Evolutionary conservation across 345 rosid genomes (phyloP).

Genomic region (Aegle marmelos): DNA sequence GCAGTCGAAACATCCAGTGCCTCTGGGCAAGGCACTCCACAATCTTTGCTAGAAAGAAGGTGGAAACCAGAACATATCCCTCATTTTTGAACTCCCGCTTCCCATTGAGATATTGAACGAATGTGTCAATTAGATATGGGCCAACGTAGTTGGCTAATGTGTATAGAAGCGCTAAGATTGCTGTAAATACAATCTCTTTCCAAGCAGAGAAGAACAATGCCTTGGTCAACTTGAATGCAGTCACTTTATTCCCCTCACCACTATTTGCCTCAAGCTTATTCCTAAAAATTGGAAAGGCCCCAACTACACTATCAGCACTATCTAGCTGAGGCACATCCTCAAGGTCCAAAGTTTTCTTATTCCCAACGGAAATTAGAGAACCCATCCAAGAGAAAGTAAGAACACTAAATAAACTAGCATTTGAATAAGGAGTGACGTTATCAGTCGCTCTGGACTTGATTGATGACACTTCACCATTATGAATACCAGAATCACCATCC

Average conservation of each 20-base stretch:
- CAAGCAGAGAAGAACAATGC: slow-evolving; percentile 43
- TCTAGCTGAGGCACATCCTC: slow-evolving; percentile 72
- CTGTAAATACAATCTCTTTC: slow-evolving; percentile 48
- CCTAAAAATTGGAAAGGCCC: slow-evolving; percentile 36
- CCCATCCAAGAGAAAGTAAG: slow-evolving; percentile 67
- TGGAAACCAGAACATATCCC: slow-evolving; percentile 51
- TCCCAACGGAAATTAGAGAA: slow-evolving; percentile 54
- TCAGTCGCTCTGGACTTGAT: slow-evolving; percentile 35
- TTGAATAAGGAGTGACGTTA: slow-evolving; percentile 43
- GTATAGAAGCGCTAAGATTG: slow-evolving; percentile 31
- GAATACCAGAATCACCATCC: slow-evolving; percentile 28
- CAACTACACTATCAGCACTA: slow-evolving; percentile 39
- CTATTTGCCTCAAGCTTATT: slow-evolving; percentile 41
- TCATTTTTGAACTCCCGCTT: slow-evolving; percentile 39
- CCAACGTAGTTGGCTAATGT: slow-evolving; percentile 57
- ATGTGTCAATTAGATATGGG: slow-evolving; percentile 56
- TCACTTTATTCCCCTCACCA: slow-evolving; percentile 28
- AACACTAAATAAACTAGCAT: slow-evolving; percentile 41
- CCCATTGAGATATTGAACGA: slow-evolving; percentile 61
- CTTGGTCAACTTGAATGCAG: slow-evolving; percentile 47
- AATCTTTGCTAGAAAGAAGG: slow-evolving; percentile 57
- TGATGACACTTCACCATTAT: slow-evolving; percentile 9
- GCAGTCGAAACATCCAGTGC: slow-evolving; percentile 56
- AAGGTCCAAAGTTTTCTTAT: slow-evolving; percentile 53
- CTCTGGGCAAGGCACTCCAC: slow-evolving; percentile 54